Base-by-base conservation (phyloP, 495 filamentous ascomycete genomes). In the Podospora bellae-mahoneyi region DNA sequence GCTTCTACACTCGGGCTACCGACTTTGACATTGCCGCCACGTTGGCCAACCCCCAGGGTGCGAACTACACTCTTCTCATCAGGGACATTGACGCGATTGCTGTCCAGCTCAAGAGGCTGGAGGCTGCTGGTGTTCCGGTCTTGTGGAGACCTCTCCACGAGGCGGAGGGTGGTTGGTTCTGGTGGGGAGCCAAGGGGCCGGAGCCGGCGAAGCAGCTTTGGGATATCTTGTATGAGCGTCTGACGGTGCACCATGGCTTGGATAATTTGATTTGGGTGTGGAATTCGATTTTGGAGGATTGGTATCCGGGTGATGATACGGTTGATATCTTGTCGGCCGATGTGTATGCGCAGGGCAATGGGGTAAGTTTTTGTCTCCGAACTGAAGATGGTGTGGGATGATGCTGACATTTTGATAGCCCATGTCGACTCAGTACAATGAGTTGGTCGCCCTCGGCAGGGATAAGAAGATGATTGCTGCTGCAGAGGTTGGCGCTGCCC, bases 131-230 rank as follows among this genome's bases (percentile, higher is more conserved):
- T 13, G 71, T 84, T 15, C 80, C 82, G 16, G 71, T 84, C 7
- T 75, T 84, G 5, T 84, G 72, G 68, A 71, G 82, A 0, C 82
- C 82, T 2, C 74, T 84, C 1, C 82, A 84, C 73, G 82, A 84
- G 64, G 82, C 82, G 16, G 82, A 84, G 61, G 82, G 82, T 3
- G 77, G 62, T 1, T 84, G 82, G 82, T 84, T 84, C 75, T 84
- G 82, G 82, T 84, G 82, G 82, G 82, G 82, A 16, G 82, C 82
- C 6, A 78, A 81, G 70, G 82, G 82, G 0, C 61, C 82, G 30
- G 82, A 74, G 63, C 72, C 81, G 23, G 73, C 70, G 69, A 84
- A 83, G 73, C 68, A 79, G 63, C 75, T 84, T 1, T 84, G 71
- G 48, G 55, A 60, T 2, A 62, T 84, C 0, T 7, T 84, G 34